Percentiles rank a stretch among this genome's conserved stretches.
phyloP scores from a whole-genome alignment of 1,284 basidiomycete genomes.

The Peniophora sp. region DNA sequence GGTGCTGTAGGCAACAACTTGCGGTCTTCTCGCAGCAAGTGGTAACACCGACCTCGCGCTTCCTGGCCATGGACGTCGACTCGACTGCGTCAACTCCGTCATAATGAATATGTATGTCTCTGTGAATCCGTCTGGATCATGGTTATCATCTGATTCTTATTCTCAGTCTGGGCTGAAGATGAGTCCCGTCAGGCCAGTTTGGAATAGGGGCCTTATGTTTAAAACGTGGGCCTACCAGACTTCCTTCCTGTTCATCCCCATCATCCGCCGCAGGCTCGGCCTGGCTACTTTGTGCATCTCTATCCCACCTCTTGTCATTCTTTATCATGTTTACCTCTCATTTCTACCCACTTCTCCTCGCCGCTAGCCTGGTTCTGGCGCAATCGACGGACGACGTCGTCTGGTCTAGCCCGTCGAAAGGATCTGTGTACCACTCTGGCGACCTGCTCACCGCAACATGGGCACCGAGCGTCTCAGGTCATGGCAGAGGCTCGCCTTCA shows the following conservation, averaged over 20 bases:
- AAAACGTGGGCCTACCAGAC: no score
- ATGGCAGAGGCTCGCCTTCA: conserved; percentile 17
- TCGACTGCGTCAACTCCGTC: conserved; percentile 45
- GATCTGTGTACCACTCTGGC: conserved; percentile 16
- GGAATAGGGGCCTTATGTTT: not conserved
- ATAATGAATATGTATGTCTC: conserved; percentile 6
- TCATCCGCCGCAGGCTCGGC: no score
- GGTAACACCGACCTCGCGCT: conserved; percentile 4
- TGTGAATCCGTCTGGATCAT: not conserved
- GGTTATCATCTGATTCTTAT: not conserved
- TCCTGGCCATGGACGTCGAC: conserved; percentile 39
- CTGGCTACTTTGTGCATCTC: conserved; percentile 1
- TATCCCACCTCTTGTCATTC: conserved; percentile 8
- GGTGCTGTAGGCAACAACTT: conserved; percentile 28
- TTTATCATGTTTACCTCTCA: conserved; percentile 3
- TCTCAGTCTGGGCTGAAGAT: not conserved
- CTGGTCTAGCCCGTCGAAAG: conserved; percentile 20
- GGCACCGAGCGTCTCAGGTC: conserved; percentile 7
- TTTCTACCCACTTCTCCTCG: conserved; percentile 7
- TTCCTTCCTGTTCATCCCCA: no score
- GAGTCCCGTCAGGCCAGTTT: not conserved
- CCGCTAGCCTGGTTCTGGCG: conserved; percentile 7
- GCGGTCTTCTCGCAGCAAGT: conserved; percentile 28
- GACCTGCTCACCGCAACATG: conserved; percentile 22
- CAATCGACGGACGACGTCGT: conserved; percentile 11